Evolutionary conservation across 83 land plant genomes (phyloP).

Genomic region (Diphasiastrum complanatum): DNA sequence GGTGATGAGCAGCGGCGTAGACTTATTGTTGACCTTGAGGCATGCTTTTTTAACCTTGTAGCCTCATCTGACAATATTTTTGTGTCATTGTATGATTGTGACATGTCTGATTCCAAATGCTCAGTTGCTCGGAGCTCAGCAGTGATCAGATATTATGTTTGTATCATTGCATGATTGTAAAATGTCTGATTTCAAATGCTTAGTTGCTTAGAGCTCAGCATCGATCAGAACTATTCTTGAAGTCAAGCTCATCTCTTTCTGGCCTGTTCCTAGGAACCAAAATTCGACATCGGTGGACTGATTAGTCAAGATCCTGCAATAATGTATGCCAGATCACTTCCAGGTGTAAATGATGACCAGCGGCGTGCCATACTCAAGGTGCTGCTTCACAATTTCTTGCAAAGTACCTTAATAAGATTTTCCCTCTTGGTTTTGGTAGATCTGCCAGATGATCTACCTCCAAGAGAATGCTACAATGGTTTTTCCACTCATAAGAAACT

Average conservation of each 20-base stretch:
- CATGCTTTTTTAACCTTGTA: neutral
- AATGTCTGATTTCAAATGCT: too few relatives aligned
- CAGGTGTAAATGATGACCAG: slow-evolving; percentile 69
- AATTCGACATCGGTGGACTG: slow-evolving; percentile 62
- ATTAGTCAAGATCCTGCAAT: slow-evolving; percentile 79
- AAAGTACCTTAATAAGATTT: too few relatives aligned
- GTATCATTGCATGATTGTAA: too few relatives aligned
- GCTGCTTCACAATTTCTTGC: neutral
- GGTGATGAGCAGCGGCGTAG: slow-evolving; percentile 47
- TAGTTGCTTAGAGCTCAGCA: too few relatives aligned
- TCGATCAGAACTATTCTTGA: neutral
- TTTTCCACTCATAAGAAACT: too few relatives aligned
- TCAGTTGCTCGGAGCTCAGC: too few relatives aligned
- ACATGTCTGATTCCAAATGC: too few relatives aligned
- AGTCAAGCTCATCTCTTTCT: neutral
- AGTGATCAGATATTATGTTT: too few relatives aligned
- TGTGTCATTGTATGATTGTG: too few relatives aligned
- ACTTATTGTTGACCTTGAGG: slow-evolving; percentile 84
- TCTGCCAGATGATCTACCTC: too few relatives aligned
- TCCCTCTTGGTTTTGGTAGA: too few relatives aligned
- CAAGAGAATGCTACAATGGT: too few relatives aligned
- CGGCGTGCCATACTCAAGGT: slow-evolving; percentile 69
- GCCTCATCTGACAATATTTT: neutral
- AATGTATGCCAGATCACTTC: slow-evolving; percentile 54
- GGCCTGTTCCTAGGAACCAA: slow-evolving; percentile 49